phyloP scores from a whole-genome alignment of 2,329 filamentous ascomycete species.

The Aspergillus puulaauensis region DNA sequence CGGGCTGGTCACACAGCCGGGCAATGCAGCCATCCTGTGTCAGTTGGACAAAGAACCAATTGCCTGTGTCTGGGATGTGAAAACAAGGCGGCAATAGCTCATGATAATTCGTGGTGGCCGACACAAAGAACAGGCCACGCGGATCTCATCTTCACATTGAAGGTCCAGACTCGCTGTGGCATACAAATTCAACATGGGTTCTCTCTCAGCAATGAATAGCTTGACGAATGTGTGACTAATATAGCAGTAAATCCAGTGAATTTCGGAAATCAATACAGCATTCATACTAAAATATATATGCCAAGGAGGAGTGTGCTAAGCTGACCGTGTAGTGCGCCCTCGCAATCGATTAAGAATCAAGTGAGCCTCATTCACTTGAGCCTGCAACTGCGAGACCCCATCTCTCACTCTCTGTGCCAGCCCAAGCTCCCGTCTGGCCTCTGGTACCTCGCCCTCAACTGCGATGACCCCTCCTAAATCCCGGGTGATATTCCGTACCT shows the following conservation, averaged over 20 bases:
- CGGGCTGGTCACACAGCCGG: not conserved
- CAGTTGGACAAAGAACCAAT: not conserved
- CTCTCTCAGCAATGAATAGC: too few species aligned
- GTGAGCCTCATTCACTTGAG: not conserved
- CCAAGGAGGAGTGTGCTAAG: not conserved
- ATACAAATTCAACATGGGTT: too few species aligned
- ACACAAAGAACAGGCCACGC: too few species aligned
- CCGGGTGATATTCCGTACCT: not conserved
- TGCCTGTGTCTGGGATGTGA: not conserved
- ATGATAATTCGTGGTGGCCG: too few species aligned
- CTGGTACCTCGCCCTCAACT: constrained; percentile 3
- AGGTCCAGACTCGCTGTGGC: too few species aligned
- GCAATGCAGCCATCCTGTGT: not conserved
- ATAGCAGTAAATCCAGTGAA: too few species aligned
- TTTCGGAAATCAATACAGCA: too few species aligned
- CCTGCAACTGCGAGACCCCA: not conserved
- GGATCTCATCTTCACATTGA: too few species aligned
- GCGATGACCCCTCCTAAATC: not conserved
- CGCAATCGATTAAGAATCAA: not conserved
- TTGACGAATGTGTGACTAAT: too few species aligned
- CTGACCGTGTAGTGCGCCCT: not conserved
- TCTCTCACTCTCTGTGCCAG: not conserved
- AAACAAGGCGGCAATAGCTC: too few species aligned
- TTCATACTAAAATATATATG: too few species aligned
- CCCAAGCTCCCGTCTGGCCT: not conserved